Conservation (phyloP, 371 early-diverging fungal genomes). For the Chytridiales sp. region DNA sequence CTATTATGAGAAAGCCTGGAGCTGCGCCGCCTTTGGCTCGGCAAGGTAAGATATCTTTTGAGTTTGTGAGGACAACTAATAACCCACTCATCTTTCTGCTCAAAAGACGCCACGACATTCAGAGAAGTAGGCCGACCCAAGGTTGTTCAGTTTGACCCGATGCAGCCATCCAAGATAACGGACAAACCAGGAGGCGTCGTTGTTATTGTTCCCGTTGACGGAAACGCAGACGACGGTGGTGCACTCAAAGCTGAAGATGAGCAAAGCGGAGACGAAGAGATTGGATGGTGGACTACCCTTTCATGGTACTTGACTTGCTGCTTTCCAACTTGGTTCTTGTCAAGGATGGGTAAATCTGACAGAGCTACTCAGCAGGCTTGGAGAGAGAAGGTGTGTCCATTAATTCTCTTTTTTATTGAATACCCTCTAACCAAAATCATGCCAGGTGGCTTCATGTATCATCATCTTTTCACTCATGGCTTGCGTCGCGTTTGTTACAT, state of each 20-base stretch:
- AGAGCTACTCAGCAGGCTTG: slow-evolving; percentile 41
- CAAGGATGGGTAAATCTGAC: slow-evolving; percentile 16
- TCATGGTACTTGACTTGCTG: slow-evolving; percentile 25
- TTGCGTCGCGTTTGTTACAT: slow-evolving; percentile 41
- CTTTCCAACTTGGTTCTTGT: slow-evolving; percentile 19
- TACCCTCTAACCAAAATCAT: background rate
- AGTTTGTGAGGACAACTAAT: too few relatives aligned
- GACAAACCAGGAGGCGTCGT: slow-evolving; percentile 4
- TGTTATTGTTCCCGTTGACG: slow-evolving; percentile 10
- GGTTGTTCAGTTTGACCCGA: too few relatives aligned
- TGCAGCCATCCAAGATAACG: background rate
- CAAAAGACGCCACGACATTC: too few relatives aligned
- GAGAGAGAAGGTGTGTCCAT: slow-evolving; percentile 45
- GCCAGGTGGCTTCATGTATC: slow-evolving; percentile 43
- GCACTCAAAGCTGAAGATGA: too few relatives aligned
- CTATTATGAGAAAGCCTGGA: too few relatives aligned
- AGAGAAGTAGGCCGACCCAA: too few relatives aligned
- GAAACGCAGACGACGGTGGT: too few relatives aligned
- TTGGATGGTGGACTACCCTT: slow-evolving; percentile 30
- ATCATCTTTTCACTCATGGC: slow-evolving; percentile 41
- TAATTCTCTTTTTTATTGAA: slow-evolving; percentile 4
- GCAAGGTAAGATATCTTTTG: too few relatives aligned
- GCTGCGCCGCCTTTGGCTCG: too few relatives aligned
- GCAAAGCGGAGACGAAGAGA: slow-evolving; percentile 16
- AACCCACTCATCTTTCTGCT: too few relatives aligned